Evolutionary conservation across 2,329 filamentous ascomycete genomes (phyloP), one percentile per base, ranked within the genome.

Genomic region (Ophiosphaerella herpotricha): DNA sequence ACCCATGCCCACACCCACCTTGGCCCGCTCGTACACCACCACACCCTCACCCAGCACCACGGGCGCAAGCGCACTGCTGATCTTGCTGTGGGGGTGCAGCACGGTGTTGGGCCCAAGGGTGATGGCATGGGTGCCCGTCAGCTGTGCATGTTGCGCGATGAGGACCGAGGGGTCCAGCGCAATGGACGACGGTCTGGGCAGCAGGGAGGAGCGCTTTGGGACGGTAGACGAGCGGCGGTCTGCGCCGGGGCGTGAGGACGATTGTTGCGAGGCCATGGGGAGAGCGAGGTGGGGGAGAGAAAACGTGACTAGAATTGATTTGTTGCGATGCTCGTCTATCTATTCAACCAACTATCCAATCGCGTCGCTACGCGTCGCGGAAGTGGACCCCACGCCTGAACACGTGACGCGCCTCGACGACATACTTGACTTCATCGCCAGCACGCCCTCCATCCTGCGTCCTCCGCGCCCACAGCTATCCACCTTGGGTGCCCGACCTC

Each of bases 21-120:
- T 63, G 13, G 76, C 75, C 32, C 78, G 78, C 65, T 97, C 94
- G 60, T 88, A 85, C 37, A 97, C 80, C 39, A 96, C 88, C 63
- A 89, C 94, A 23, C 74, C 73, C 37, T 73, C 70, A 0, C 75
- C 77, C 7, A 80, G 66, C 14, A 70, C 69, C 1, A 80, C 75
- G 1, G 72, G 70, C n/a, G 74, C 75, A 14, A 70, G 46, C 1
- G 71, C 67, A 34, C 77, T 76, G 33, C 68, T 71, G 26, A 80
- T 67, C 43, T 66, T 85, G 13, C 87, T 84, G 41, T 92, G 89
- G 1, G 94, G 92, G 66, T 97, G 93, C n/a, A 99, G 76, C 6
- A 97, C 83, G 3, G 85, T 87, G 66, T 91, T 86, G 21, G 89
- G 81, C 48, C 87, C 87, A 55, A 97, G 85, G 38, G 85, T 87